These are phyloP conservation scores for Colletotrichum cuscutae DNA, from an alignment of 2,329 filamentous ascomycete genomes.

Conservation along the genomic window DNA sequence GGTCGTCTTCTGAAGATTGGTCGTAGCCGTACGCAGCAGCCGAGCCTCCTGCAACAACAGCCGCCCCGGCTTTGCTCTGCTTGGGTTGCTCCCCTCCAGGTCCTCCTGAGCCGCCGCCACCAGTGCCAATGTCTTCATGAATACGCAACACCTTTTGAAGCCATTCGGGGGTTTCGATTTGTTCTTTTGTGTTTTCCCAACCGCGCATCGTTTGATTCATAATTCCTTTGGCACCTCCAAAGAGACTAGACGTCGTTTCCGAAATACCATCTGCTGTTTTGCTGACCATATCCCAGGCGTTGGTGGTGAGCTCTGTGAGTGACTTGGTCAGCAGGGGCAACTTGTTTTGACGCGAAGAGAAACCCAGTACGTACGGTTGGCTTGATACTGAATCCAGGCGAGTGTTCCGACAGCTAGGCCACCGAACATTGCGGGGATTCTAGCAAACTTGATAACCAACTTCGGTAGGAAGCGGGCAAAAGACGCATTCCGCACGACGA, in stretches of 20 bases:
- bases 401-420: conserved; percentile 86
- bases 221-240: conserved; percentile 78
- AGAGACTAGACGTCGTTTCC: conserved; percentile 74
- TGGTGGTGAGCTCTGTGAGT: conserved; percentile 75
- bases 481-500: conserved; percentile 71
- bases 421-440: conserved; percentile 91
- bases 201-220: conserved; percentile 82
- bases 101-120: conserved; percentile 57
- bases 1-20: conserved; percentile 72
- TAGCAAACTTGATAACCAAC: conserved; percentile 87
- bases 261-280: conserved; percentile 78
- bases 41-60: conserved; percentile 75
- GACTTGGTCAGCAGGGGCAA: conserved; percentile 4
- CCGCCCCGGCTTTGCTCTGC: conserved; percentile 68
- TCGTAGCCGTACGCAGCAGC: conserved; percentile 85
- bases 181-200: conserved; percentile 86
- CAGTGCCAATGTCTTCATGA: conserved; percentile 68
- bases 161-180: conserved; percentile 79
- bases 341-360: background rate
- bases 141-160: conserved; percentile 76
- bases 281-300: conserved; percentile 79
- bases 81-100: conserved; percentile 65
- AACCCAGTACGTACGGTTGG: conserved; percentile 72
- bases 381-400: conserved; percentile 96
- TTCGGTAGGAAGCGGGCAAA: conserved; percentile 80